These are phyloP conservation scores for Coniosporium apollinis DNA, from an alignment of 495 filamentous ascomycete species.

Conservation along the genomic window DNA sequence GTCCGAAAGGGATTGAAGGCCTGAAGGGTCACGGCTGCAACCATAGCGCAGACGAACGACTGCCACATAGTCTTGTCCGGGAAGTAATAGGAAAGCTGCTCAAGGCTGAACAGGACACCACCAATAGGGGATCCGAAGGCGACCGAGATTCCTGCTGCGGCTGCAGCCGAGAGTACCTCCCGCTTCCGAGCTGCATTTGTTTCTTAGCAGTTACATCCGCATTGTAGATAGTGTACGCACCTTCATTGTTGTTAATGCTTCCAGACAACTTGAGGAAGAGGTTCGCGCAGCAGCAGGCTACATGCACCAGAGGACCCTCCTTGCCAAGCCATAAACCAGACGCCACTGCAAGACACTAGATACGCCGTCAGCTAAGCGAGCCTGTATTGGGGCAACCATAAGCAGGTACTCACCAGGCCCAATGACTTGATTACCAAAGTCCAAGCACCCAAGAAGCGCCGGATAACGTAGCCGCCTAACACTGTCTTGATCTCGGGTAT, in stretches of 20 bases:
- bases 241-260: conserved; percentile 77
- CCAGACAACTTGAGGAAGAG: conserved; percentile 83
- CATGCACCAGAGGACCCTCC: conserved; percentile 91
- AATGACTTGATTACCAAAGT: conserved; percentile 83
- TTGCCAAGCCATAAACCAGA: conserved; percentile 98
- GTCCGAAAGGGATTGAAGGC: conserved; percentile 89
- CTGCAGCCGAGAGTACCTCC: conserved; percentile 87
- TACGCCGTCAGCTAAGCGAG: neutral
- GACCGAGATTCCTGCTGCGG: conserved; percentile 88
- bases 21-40: conserved; percentile 83
- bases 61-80: conserved; percentile 99
- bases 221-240: conserved; percentile 24
- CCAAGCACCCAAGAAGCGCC: conserved; percentile 83
- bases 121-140: conserved; percentile 96
- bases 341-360: conserved; percentile 75
- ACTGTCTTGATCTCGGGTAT: conserved; percentile 98
- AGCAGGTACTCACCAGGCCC: conserved; percentile 49
- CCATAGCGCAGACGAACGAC: conserved; percentile 97
- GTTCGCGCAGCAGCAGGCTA: conserved; percentile 94
- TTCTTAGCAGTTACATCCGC: neutral
- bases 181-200: conserved; percentile 60
- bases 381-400: neutral
- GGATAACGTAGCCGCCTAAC: conserved; percentile 85
- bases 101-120: conserved; percentile 86
- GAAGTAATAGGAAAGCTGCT: conserved; percentile 97